Base-by-base conservation (phyloP, 148 eudicot genomes). In the Arbutus unedo region DNA sequence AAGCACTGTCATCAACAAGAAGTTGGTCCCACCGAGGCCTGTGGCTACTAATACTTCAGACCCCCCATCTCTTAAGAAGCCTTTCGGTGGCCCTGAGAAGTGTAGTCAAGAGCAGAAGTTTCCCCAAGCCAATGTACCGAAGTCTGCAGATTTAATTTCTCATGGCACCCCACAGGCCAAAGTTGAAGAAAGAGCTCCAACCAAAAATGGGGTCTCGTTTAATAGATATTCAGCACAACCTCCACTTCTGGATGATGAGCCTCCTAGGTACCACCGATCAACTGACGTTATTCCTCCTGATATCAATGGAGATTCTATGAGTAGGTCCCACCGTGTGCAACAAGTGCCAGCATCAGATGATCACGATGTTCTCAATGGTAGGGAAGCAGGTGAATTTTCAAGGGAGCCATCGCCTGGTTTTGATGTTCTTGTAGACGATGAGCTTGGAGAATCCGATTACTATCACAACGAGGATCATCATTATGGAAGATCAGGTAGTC, bases 391-490 rank as follows among this genome's bases (percentile, higher is more conserved):
- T 71, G 97, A 93, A 74, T 83, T 88, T 50, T 89, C 93, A 72
- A 88, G 99, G 77, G 98, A 96, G 86, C 93, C 92, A 13, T 94
- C 99, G 41, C 99, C 99, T 85, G 99, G 99, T 56, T 96, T 94
- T 86, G 98, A 96, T 90, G 99, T 96, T 79, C 99, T 96, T 81
- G 99, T 96, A 67, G 97, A 96, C 84, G 91, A 93, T 85, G 95
- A 94, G 19, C 87, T 85, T 41, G 81, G 90, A 78, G 92, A 89
- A 53, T 85, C 90, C 49, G 93, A 92, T 47, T 96, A 91, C 85
- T 96, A 90, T 84, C 91, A 86, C 31, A 84, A 91, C 71, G 97
- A 94, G 74, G 97, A 92, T 57, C 92, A 86, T 19, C 92, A 85
- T 21, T 91, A 81, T 82, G 87, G 78, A 71, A 86, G 94, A 81